These are phyloP conservation scores for Acanthamoeba polyphaga DNA, from an alignment of 208 protist genomes.

Conservation along the genomic window DNA sequence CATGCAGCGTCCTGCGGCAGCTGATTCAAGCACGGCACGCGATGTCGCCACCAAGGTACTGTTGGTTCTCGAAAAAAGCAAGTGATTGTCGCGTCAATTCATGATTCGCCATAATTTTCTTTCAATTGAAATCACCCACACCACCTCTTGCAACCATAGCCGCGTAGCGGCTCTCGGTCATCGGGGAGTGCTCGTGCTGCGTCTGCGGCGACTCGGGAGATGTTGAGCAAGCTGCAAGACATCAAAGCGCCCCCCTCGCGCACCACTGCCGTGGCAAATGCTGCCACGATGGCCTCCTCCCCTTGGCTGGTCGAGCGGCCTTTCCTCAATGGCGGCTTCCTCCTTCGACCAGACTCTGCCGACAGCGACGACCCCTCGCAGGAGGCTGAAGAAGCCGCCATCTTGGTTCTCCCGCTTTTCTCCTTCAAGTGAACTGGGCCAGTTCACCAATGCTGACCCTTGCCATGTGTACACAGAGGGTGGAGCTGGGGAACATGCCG, in stretches of 20 bases:
- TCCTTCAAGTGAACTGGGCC: neutral
- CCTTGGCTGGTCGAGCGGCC: constrained; percentile 15
- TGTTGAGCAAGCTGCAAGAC: constrained; percentile 26
- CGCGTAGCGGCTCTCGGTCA: neutral
- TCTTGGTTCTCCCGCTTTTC: neutral
- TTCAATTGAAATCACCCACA: neutral
- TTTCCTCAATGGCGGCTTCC: constrained; percentile 1
- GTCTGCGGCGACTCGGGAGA: neutral
- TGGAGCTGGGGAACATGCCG: constrained; percentile 41
- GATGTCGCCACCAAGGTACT: neutral
- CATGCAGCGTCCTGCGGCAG: neutral
- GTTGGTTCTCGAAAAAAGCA: neutral
- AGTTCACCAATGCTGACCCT: neutral
- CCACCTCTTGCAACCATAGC: neutral
- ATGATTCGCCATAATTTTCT: too few species aligned
- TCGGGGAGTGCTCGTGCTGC: neutral
- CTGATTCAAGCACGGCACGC: neutral
- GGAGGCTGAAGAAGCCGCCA: neutral
- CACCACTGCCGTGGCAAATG: neutral
- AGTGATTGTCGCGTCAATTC: too few species aligned
- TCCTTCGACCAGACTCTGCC: neutral
- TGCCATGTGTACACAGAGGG: neutral
- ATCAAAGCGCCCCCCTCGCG: constrained; percentile 4
- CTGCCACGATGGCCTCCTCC: neutral
- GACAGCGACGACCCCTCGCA: constrained; percentile 6